Evolutionary conservation across 768 basidiomycete genomes (phyloP), one percentile per base, ranked within the genome.

Genomic region (Tubosaeta sp.): DNA sequence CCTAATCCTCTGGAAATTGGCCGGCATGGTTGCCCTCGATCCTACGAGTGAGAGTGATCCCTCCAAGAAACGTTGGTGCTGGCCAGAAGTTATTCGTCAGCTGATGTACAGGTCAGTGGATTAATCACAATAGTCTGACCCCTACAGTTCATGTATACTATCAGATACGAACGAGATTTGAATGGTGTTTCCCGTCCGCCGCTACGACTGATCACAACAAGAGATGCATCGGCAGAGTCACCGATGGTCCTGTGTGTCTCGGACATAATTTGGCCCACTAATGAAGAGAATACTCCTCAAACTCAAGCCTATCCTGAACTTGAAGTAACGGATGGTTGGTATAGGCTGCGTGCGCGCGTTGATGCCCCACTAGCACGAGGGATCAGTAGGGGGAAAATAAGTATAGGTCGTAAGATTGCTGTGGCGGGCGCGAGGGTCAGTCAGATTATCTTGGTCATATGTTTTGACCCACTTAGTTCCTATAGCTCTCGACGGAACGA

Each of bases 281-380:
- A 58, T 17, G 67, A 71, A 25, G 72, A 76, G 1, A 71, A 77
- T 29, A 72, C 72, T 4, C 46, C 67, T 17, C 59, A 71, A 5
- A 60, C 69, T 26, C 72, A 72, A 22, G 63, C 72, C 3, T 68
- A 75, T 59, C 80, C 85, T 0, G 80, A 84, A 57, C 69, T 99
- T 6, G 97, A 97, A 68, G 72, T 98, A n/a, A 94, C 93, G 1
- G 97, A 99, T 64, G 97, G 97, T 13, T 99, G 97, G 97, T 99
- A 99, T 62, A 74, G 85, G 27, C 74, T 98, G 7, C 81, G 84
- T 13, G 89, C 92, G 0, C 76, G 77, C 43, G 75, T 91, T 12
- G 97, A 98, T 67, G 70, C 72, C 17, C 80, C 88, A 4, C 74
- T 99, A 19, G 76, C 76, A 3, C 78, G 86, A 41, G 95, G 91